Evolutionary conservation across 768 basidiomycete genomes (phyloP), one percentile per base, ranked within the genome.

Genomic region (Cyathus striatus): DNA sequence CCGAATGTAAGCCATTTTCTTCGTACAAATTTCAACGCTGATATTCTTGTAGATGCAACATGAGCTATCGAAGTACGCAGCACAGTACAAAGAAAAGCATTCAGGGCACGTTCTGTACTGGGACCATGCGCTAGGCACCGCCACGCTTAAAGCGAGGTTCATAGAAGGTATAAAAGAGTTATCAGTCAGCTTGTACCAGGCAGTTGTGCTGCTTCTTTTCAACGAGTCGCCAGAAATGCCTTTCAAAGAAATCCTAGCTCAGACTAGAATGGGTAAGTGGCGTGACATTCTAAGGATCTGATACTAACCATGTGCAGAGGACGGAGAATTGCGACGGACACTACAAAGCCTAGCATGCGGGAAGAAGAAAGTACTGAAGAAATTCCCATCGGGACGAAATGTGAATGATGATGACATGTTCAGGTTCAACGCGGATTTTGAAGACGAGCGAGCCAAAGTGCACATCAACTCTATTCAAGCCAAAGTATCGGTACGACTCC

Each of bases 401-500:
- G 83, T 99, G 27, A 60, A 79, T 22, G 78, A 84, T 24, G 66
- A 60, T 1, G 96, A 98, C 54, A 58, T 75, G 34, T 98, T 99
- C 60, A 62, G 65, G 23, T 92, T 86, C 69, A 96, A 97, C 59
- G 66, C 75, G 23, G 79, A 79, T 6, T 98, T 98, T 61, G 79
- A 80, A 22, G 87, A 95, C 53, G 73, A 84, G 5, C 73, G 79
- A 32, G 64, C 80, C 26, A 89, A 84, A 52, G 77, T 99, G 30
- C 90, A 90, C 62, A 94, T 98, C 66, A 95, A 93, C 56, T 89
- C 93, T 17, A 95, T 99, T 38, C 96, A 97, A 61, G 86, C 84
- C 13, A 93, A 93, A 57, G 86, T 94, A 51, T 83, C 91, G 47
- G 91, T 94, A 56, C 46, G 86, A 65, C 27, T 25, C 32, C 25